Base-by-base conservation (phyloP, 148 eudicot genomes). In the Rhododendron molle region DNA sequence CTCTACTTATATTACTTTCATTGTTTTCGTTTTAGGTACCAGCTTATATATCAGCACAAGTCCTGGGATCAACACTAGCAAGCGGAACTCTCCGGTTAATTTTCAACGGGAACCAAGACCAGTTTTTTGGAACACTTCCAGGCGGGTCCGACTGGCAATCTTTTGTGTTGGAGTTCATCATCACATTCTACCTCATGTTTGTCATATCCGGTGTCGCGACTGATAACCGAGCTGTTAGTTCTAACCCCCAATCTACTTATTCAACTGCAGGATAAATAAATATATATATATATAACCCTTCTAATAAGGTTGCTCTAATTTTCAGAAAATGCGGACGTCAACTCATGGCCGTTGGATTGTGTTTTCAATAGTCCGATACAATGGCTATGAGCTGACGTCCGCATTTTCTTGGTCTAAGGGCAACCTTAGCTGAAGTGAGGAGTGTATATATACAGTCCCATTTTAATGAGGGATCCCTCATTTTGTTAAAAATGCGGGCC, bases 151-250 rank as follows among this genome's bases (percentile, higher is more conserved):
- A 92, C 26, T 6, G 86, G 16, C 93, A 90, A 74, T 88, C 92
- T 11, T 86, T 92, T 2, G 88, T 88, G 30, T 15, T 92, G 26
- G 93, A 92, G 62, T 92, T 90, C 81, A 89, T 92, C 56, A 89
- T 90, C 91, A 92, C 93, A 32, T 92, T 92, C 88, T 90, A 86
- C 80, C 93, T 92, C 43, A 92, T 92, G 93, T 92, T 92, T 67
- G 92, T 92, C 65, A 89, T 90, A 11, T 89, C 91, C 14, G 90
- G 90, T 2, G 92, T 92, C 4, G 93, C 92, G 9, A 92, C 93
- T 0, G 93, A 92, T 81, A 88, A 86, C 78, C 88, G 92, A 85
- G 93, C 93, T 81, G 93, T 92, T 15, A 87, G 89, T 86, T 23
- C 78, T 38, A 9, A 36, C 7, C 46, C 43, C 60, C 36, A 72